Evolutionary conservation across 176 grass and related monocot species (phyloP), one percentile per base, ranked within the genome.

Genomic region (Avena sativa): DNA sequence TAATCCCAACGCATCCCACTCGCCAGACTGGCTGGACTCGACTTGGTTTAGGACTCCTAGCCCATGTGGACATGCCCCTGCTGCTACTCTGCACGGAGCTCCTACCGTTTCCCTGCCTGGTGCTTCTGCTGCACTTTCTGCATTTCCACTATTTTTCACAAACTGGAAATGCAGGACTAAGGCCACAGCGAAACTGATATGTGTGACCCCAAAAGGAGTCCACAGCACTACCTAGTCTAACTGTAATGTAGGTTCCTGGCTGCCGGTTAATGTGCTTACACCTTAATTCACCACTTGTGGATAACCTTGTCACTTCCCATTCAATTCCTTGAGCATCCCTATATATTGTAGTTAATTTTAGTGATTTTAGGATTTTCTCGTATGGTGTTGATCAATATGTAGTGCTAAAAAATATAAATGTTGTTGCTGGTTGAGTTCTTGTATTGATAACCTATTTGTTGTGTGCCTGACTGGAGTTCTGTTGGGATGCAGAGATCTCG

Each of bases 401-500:
- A 77, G 74, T 77, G 74, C 28, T 17, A 1, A 36, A 32, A 30
- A 76, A 32, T 76, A 76, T 28, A 76, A 56, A 30, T 56, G 51
- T 5, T 70, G 62, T 77, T 70, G 40, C 25, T 25, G 23, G 44
- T 71, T 51, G 40, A 63, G 61, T 38, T 79, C 26, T 71, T 79
- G 74, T 52, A 43, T 44, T 9, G 47, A 71, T 84, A 46, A 82
- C 28, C 19, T 30, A 82, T 76, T 67, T 86, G 51, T 36, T 49
- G 56, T 71, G 14, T 10, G 50, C 52, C 61, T 90, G 13, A 53
- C 71, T 70, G 10, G 20, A 79, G 12, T 52, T 85, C 71, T 79
- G 40, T 77, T 95, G 65, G 43, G 82, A 78, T 89, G 80, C 84
- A 98, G 93, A 91, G 89, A 91, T 88, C 83, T 62, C 71, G 20